Conservation (phyloP, 768 basidiomycete species). For the Russula emetica region DNA sequence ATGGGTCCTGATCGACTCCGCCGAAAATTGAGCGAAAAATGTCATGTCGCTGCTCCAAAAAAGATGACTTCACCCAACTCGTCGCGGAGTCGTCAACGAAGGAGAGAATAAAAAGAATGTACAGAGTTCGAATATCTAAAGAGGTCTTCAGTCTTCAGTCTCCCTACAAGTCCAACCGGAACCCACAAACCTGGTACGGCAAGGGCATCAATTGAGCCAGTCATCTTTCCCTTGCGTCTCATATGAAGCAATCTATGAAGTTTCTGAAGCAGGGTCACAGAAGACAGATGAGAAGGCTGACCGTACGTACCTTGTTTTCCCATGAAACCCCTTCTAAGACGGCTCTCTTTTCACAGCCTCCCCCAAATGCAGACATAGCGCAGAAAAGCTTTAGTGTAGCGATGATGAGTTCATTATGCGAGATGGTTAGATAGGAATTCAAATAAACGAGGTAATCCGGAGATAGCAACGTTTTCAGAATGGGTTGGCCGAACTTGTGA, state of each 20-base stretch:
- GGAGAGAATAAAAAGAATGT: conserved; percentile 66
- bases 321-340: conserved; percentile 70
- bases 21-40: conserved; percentile 67
- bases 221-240: conserved; percentile 56
- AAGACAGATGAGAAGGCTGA: background rate
- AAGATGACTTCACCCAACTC: conserved; percentile 52
- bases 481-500: conserved; percentile 57
- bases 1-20: conserved; percentile 62
- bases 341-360: conserved; percentile 58
- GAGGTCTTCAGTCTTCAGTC: conserved; percentile 21
- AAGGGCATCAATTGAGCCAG: conserved; percentile 40
- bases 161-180: background rate
- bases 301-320: conserved; percentile 61
- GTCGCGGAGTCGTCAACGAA: conserved; percentile 53
- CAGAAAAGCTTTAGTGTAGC: conserved; percentile 62
- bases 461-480: conserved; percentile 57
- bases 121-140: conserved; percentile 76
- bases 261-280: conserved; percentile 39
- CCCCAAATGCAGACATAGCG: conserved; percentile 56
- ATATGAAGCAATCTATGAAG: conserved; percentile 64
- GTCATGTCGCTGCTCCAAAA: conserved; percentile 69
- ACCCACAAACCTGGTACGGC: conserved; percentile 52
- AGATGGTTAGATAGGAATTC: conserved; percentile 57
- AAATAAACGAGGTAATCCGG: conserved; percentile 52
- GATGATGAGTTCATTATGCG: conserved; percentile 62